phyloP scores from a whole-genome alignment of 2,329 filamentous ascomycete species.

The Exutisphaerella laricina region DNA sequence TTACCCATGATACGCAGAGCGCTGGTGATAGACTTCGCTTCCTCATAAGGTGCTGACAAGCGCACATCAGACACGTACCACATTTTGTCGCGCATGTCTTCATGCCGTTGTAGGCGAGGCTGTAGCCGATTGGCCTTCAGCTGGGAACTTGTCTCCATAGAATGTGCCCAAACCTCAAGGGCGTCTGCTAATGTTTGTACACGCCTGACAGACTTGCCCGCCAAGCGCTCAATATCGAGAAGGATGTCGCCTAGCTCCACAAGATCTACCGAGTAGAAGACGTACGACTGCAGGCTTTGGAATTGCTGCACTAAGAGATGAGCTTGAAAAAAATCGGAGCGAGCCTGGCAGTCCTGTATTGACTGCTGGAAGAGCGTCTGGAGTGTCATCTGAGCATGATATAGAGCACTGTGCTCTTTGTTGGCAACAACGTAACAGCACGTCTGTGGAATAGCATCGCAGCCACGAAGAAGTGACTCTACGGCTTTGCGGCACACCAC shows the following conservation, averaged over 20 bases:
- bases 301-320: slow-evolving; percentile 53
- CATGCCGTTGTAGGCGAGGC: slow-evolving; percentile 11
- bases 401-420: neutral
- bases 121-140: slow-evolving; percentile 9
- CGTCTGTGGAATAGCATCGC: neutral
- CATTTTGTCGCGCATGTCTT: slow-evolving; percentile 72
- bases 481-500: slow-evolving; percentile 3
- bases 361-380: slow-evolving; percentile 62
- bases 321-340: slow-evolving; percentile 76
- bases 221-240: slow-evolving; percentile 8
- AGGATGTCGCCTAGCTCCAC: slow-evolving; percentile 9
- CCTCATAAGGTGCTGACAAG: slow-evolving; percentile 81
- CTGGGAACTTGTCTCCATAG: slow-evolving; percentile 7
- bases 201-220: slow-evolving; percentile 9
- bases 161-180: slow-evolving; percentile 13
- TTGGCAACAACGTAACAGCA: neutral
- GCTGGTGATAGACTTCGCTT: slow-evolving; percentile 76
- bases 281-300: slow-evolving; percentile 13
- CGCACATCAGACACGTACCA: slow-evolving; percentile 96
- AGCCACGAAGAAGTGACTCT: slow-evolving; percentile 3
- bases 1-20: slow-evolving; percentile 88
- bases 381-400: neutral
- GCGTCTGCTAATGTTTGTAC: slow-evolving; percentile 6
- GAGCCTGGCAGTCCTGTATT: slow-evolving; percentile 67
- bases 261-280: slow-evolving; percentile 5